phyloP scores from a whole-genome alignment of 2,329 filamentous ascomycete genomes.

The Leptographium flavum region DNA sequence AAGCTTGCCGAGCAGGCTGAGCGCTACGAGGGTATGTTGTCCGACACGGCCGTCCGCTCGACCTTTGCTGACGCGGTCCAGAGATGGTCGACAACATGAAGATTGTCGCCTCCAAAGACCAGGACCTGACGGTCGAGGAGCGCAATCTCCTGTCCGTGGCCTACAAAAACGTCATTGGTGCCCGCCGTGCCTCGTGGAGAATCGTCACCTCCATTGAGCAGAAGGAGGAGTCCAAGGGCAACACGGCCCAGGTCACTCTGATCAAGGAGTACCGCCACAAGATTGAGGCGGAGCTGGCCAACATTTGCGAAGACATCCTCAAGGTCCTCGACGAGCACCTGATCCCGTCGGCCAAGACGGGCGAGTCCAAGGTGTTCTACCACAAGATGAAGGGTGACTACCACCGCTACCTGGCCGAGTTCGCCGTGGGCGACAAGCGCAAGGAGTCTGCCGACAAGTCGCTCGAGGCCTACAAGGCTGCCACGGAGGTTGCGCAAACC shows the following conservation, averaged over 20 bases:
- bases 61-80: constrained; percentile 23
- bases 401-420: constrained; percentile 97
- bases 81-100: constrained; percentile 99
- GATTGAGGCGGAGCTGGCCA: constrained; percentile 92
- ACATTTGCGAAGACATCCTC: constrained; percentile 96
- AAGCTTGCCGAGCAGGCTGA: constrained; percentile 99
- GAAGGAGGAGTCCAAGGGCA: constrained; percentile 99
- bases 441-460: constrained; percentile 90
- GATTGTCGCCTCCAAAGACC: constrained; percentile 80
- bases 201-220: constrained; percentile 98
- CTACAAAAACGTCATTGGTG: constrained; percentile 98
- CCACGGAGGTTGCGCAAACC: constrained; percentile 79
- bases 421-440: constrained; percentile 85
- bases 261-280: constrained; percentile 99
- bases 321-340: constrained; percentile 88
- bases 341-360: constrained; percentile 84
- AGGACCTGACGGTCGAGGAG: constrained; percentile 80
- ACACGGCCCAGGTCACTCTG: constrained; percentile 72
- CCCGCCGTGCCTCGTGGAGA: constrained; percentile 93
- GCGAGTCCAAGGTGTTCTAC: constrained; percentile 99
- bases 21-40: constrained; percentile 84
- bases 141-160: constrained; percentile 93
- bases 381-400: constrained; percentile 99
- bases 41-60: neutral
- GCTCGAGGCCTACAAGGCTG: constrained; percentile 91